Evolutionary conservation across 2,329 filamentous ascomycete genomes (phyloP).

Genomic region (Eutypella sp.): DNA sequence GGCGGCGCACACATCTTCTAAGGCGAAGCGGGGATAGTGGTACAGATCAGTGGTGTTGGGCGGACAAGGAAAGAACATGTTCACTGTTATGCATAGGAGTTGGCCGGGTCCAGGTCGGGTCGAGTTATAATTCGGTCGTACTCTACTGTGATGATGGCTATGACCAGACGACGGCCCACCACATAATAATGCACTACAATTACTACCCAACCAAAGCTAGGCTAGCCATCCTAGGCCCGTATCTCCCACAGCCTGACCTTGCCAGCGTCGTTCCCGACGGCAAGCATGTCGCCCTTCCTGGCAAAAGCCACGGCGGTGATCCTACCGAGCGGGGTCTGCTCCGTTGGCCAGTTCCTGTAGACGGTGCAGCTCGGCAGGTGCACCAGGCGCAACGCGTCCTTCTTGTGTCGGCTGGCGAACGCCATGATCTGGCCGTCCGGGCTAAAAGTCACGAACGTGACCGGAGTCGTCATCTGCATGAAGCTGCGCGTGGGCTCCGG

Average conservation of each 20-base stretch:
- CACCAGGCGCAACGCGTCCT: slow-evolving; percentile 79
- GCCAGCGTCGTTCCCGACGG: slow-evolving; percentile 83
- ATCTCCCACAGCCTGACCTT: slow-evolving; percentile 92
- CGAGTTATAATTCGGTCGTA: no score
- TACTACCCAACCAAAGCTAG: no score
- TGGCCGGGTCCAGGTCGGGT: no score
- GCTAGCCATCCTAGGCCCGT: slow-evolving; percentile 43
- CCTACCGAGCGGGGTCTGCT: slow-evolving; percentile 79
- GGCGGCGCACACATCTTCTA: not conserved
- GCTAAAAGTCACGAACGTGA: slow-evolving; percentile 74
- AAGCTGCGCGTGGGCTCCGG: slow-evolving; percentile 71
- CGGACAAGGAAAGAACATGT: no score
- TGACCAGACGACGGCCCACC: no score
- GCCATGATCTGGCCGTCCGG: slow-evolving; percentile 85
- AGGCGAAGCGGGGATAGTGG: not conserved
- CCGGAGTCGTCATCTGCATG: slow-evolving; percentile 83
- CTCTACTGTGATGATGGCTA: slow-evolving; percentile 2
- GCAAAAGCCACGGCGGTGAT: slow-evolving; percentile 71
- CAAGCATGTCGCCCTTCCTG: slow-evolving; percentile 62
- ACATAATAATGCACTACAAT: no score
- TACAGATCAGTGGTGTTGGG: no score
- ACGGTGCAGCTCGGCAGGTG: slow-evolving; percentile 91
- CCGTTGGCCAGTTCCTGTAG: slow-evolving; percentile 95
- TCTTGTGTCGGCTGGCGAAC: slow-evolving; percentile 82
- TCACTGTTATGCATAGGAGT: no score